phyloP scores from a whole-genome alignment of 176 grass and related monocot species.

The Cenchrus fungigraminus region DNA sequence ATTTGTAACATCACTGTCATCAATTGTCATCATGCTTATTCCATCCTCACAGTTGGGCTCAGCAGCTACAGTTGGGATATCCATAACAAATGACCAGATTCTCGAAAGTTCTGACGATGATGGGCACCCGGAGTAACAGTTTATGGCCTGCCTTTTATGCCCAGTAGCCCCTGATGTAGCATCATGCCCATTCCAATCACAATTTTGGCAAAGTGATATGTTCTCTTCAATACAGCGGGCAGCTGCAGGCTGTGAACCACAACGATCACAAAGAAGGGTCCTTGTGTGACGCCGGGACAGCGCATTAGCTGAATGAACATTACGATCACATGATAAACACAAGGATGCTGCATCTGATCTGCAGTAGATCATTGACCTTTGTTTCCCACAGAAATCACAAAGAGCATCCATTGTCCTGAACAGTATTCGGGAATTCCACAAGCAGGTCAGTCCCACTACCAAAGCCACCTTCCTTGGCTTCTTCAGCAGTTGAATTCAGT shows the following conservation, averaged over 20 bases:
- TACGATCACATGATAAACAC: conserved; percentile 89
- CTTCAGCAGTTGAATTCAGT: conserved; percentile 33
- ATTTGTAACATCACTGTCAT: conserved; percentile 51
- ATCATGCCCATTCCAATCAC: conserved; percentile 74
- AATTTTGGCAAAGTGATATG: conserved; percentile 82
- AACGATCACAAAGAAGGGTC: conserved; percentile 87
- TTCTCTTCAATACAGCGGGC: conserved; percentile 73
- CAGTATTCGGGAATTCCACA: conserved; percentile 24
- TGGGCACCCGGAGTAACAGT: conserved; percentile 85
- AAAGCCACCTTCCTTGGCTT: conserved; percentile 15
- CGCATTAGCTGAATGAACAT: conserved; percentile 87
- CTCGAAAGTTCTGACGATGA: conserved; percentile 79
- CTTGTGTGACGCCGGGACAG: conserved; percentile 79
- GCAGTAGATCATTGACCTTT: conserved; percentile 85
- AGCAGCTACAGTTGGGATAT: conserved; percentile 52
- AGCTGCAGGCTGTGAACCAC: conserved; percentile 66
- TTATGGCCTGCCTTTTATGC: conserved; percentile 86
- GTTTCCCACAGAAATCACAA: conserved; percentile 88
- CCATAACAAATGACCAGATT: conserved; percentile 80
- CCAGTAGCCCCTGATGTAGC: conserved; percentile 51
- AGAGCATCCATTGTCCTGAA: conserved; percentile 63
- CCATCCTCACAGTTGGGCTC: conserved; percentile 70
- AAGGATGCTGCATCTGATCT: conserved; percentile 80
- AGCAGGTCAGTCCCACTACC: neutral
- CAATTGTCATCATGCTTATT: conserved; percentile 88